phyloP scores from a whole-genome alignment of 2,329 filamentous ascomycete species.

The Phyllosticta capitalensis region DNA sequence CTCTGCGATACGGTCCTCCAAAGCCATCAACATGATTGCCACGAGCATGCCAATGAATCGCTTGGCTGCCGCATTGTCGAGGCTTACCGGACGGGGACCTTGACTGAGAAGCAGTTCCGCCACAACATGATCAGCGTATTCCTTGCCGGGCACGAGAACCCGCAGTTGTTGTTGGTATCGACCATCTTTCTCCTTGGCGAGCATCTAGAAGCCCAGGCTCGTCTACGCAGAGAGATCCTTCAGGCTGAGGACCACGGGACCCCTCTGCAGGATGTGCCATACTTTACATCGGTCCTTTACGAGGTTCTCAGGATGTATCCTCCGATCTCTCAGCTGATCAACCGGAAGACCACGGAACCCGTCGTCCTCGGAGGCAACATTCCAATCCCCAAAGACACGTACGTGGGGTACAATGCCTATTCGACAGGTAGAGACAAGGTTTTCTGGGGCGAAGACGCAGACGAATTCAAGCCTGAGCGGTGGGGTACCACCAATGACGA shows the following conservation, averaged over 20 bases:
- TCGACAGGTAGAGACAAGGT: constrained; percentile 19
- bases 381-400: constrained; percentile 17
- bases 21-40: constrained; percentile 12
- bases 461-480: constrained; percentile 31
- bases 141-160: constrained; percentile 14
- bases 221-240: neutral
- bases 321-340: constrained; percentile 42
- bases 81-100: constrained; percentile 10
- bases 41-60: constrained; percentile 6
- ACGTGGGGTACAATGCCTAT: constrained; percentile 22
- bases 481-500: constrained; percentile 30
- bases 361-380: constrained; percentile 18
- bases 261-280: constrained; percentile 23
- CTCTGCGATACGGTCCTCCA: constrained; percentile 10
- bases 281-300: constrained; percentile 36
- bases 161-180: constrained; percentile 12
- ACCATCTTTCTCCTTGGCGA: constrained; percentile 12
- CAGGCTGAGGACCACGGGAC: neutral
- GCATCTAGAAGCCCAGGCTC: constrained; percentile 1
- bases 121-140: constrained; percentile 13
- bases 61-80: constrained; percentile 13
- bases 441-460: constrained; percentile 21
- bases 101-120: constrained; percentile 7
- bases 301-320: constrained; percentile 41
- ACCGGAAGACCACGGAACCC: constrained; percentile 29